Base-by-base conservation (phyloP, 768 basidiomycete species). In the Serendipita indica region DNA sequence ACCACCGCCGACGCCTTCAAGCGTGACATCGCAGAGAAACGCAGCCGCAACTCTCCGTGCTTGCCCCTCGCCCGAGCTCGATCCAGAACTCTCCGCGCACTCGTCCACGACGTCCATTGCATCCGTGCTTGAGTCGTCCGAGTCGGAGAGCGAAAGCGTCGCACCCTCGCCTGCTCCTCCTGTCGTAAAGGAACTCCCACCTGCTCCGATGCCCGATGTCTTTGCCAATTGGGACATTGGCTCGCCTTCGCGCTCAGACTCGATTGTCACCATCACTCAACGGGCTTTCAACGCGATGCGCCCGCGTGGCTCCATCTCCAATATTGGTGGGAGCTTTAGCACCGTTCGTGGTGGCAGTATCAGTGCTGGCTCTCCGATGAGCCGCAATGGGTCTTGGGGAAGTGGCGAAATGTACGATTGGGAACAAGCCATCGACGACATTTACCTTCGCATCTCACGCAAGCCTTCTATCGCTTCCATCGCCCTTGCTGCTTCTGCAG, bases 401-500 rank as follows among this genome's bases (percentile, higher is more conserved):
- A 54, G 49, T 54, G 22, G 25, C 4, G 49, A 54, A 28, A 28
- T 54, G 3, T 54, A 54, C n/a, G 49, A 33, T 30, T 54, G 49
- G 49, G 49, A 54, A 27, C 22, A 54, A 18, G 49, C 49, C n/a
- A 54, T 54, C 49, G 49, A 54, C 49, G 49, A 54, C n/a, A 27
- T 54, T 3, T 54, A 28, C 30, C 25, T 33, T 54, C 25, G 10
- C 25, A 33, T 54, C 3, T 25, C 22, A n/a, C 49, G 49, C 32
- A 54, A 54, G 32, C 49, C 49, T 7, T 54, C 49, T 28, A 20
- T 54, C 32, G 49, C 49, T 7, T 54, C 49, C 5, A 54, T 54
- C 49, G 49, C 49, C 25, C n/a, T 20, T 28, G 49, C 49, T 28
- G 49, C 49, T 12, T 20, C 49, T 10, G 49, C 49, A n/a, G 49